Evolutionary conservation across 176 grass and related monocot genomes (phyloP).

Genomic region (maize (Zea mays)): Zm-B73-REFERENCE-NAM-5.0 NC_050100.1:67098501-67099000

Average conservation of each 20-base stretch:
- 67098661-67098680: too few species aligned
- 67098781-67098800: slow-evolving; percentile 1
- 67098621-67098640: neutral
- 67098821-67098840: slow-evolving; percentile 48
- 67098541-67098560: neutral
- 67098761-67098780: neutral
- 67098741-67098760: slow-evolving; percentile 4
- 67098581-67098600: neutral
- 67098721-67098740: slow-evolving; percentile 24
- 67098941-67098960: slow-evolving; percentile 33
- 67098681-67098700: neutral
- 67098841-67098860: slow-evolving; percentile 33
- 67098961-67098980: slow-evolving; percentile 44
- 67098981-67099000: slow-evolving; percentile 51
- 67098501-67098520: neutral
- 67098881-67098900: slow-evolving; percentile 36
- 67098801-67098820: slow-evolving; percentile 45
- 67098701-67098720: neutral
- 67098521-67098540: neutral
- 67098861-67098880: slow-evolving; percentile 40
- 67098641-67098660: neutral
- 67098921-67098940: slow-evolving; percentile 35
- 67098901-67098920: slow-evolving; percentile 56
- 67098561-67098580: neutral
- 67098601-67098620: neutral